A percentile compares a stretch with the other conserved stretches of the same genome.
Evolutionary conservation across 192 early-diverging fungal species (phyloP).

Genomic region (Helicostylum pulchrum): DNA sequence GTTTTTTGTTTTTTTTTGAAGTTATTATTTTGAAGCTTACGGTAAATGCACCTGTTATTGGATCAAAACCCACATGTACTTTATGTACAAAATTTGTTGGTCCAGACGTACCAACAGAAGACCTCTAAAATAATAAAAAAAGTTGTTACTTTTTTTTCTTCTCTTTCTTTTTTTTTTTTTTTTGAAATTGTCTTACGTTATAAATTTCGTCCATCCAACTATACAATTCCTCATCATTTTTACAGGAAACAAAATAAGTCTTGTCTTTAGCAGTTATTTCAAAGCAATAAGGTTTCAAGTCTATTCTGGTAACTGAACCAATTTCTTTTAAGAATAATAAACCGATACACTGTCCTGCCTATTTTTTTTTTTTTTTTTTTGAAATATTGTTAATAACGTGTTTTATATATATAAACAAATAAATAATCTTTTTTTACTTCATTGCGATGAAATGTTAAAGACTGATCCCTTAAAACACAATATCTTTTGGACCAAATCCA

Average conservation of each 20-base stretch:
- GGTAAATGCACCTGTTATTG: conserved; percentile 56
- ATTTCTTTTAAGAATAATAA: conserved; percentile 94
- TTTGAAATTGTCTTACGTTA: conserved; percentile 50
- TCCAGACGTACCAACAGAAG: conserved; percentile 75
- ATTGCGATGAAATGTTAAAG: conserved; percentile 89
- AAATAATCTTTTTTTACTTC: conserved; percentile 70
- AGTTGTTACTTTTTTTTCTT: background rate
- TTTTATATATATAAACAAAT: background rate
- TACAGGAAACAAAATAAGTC: conserved; percentile 89
- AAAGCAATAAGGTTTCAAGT: conserved; percentile 91
- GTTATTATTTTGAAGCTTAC: conserved; percentile 32
- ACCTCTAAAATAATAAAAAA: conserved; percentile 47
- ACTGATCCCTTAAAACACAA: conserved; percentile 83
- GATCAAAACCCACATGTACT: conserved; percentile 73
- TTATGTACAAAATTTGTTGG: conserved; percentile 87
- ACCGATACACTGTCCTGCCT: conserved; percentile 81
- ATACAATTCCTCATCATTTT: conserved; percentile 96
- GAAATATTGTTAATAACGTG: conserved; percentile 1
- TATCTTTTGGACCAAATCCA: conserved; percentile 97
- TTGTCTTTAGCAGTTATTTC: conserved; percentile 92
- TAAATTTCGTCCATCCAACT: conserved; percentile 99
- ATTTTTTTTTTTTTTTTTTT: conserved; percentile 46
- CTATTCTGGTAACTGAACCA: conserved; percentile 79
- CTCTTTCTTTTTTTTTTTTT: background rate
- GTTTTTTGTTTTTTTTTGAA: background rate